These are phyloP conservation scores for Amaranthus hypochondriacus DNA, from an alignment of 148 eudicot genomes.

Conservation along the genomic window DNA sequence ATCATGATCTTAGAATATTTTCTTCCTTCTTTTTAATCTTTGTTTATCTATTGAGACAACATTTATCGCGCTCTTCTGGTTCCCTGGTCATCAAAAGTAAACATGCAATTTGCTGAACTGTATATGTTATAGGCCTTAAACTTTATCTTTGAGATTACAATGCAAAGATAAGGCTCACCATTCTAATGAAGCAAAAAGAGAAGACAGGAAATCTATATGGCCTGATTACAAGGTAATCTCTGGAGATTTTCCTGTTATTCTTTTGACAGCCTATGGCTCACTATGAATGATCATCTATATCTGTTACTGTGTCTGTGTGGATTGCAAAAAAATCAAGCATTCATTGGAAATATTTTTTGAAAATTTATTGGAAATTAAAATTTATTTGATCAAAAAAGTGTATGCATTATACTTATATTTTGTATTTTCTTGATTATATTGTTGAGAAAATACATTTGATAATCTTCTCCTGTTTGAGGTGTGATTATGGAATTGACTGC, in stretches of 20 bases:
- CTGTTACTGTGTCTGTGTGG: not conserved
- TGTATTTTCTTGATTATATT: not conserved
- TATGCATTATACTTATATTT: too few relatives aligned
- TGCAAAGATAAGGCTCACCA: conserved; percentile 12
- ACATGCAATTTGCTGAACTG: conserved; percentile 9
- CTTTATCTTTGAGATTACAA: not conserved
- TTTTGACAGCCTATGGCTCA: conserved; percentile 16
- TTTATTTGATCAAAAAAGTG: too few relatives aligned
- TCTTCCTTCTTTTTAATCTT: not conserved
- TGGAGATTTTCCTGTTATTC: conserved; percentile 17
- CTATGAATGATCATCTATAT: not conserved
- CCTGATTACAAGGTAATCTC: conserved; percentile 15
- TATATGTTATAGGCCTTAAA: conserved; percentile 14
- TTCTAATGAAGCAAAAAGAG: conserved; percentile 6
- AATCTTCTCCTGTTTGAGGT: not conserved
- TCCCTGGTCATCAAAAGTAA: conserved; percentile 4
- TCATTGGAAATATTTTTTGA: too few relatives aligned
- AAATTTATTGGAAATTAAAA: too few relatives aligned
- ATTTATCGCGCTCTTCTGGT: conserved; percentile 12
- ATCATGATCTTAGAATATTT: conserved; percentile 8
- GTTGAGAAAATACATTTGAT: too few relatives aligned
- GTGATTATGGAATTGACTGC: not conserved
- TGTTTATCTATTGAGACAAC: not conserved
- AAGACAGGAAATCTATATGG: conserved; percentile 18
- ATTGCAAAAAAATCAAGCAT: not conserved